Base-by-base conservation (phyloP, 1,284 basidiomycete species). In the Moesziomyces sp. region DNA sequence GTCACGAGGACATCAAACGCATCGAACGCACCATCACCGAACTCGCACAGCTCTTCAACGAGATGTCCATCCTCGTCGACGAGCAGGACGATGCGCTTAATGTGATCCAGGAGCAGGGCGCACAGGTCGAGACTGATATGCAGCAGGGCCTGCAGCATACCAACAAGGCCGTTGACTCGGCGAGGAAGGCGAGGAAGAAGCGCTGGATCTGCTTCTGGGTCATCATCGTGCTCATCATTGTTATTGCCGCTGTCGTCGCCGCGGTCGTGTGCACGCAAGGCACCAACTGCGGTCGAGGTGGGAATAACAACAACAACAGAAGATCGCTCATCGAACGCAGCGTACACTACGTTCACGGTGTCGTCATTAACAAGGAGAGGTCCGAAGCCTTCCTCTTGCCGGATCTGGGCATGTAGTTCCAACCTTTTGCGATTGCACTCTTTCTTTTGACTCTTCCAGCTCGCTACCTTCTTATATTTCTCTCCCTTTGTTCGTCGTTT, bases 21-120 rank as follows among this genome's bases (percentile, higher is more conserved):
- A 94, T 97, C 83, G 94, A 97, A 84, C 87, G 88, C 76, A 97
- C 94, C 3, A 86, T 97, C 52, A 90, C 89, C 24, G 94, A 97
- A 84, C 88, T 97, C 55, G 92, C 91, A 1, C 92, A 93, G 83
- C 86, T 97, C 71, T 94, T 97, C 85, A 89, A 89, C 73, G 95
- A 97, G 57, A 81, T 84, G 73, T 79, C 78, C 52, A 83, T 81
- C 53, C 73, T 84, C 16, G 80, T 84, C 26, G 75, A 80, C 52
- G 80, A 84, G 64, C 82, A 84, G 60, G 82, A 81, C 48, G 82
- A 84, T 44, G 77, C 81, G 53, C 64, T 84, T 40, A 80, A 82
- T 47, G 78, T 79, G 7, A 81, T 83, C 35, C 73, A 79, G 64
- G 72, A 77, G 30, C 71, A 76, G 40, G 82, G 77, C 13, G 69